Evolutionary conservation across 2,329 filamentous ascomycete species (phyloP).

Genomic region (Paecilomyces formosus): DNA sequence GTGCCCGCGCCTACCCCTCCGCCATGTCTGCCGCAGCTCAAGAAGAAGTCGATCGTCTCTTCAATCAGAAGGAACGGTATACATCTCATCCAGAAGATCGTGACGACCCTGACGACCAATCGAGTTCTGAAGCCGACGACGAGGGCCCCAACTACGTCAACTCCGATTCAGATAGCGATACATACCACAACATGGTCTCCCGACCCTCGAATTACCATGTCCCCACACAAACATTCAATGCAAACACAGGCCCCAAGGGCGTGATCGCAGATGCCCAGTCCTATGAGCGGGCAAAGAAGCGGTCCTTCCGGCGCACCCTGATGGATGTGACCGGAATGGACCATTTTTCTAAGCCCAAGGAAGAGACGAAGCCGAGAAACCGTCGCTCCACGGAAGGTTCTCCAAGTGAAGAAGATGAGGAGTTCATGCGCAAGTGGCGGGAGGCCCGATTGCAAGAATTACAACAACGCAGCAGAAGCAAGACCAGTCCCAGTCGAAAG

Average conservation of each 20-base stretch:
- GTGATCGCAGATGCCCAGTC: slow-evolving; percentile 46
- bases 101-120: slow-evolving; percentile 24
- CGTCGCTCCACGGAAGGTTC: slow-evolving; percentile 11
- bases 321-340: slow-evolving; percentile 28
- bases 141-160: slow-evolving; percentile 14
- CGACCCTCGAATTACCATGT: slow-evolving; percentile 33
- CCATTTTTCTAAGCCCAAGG: slow-evolving; percentile 13
- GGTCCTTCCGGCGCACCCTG: slow-evolving; percentile 39
- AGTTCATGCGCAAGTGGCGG: slow-evolving; percentile 79
- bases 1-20: slow-evolving; percentile 11
- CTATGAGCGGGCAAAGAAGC: slow-evolving; percentile 41
- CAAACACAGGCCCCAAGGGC: slow-evolving; percentile 45
- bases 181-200: slow-evolving; percentile 24
- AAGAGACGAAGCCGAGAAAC: slow-evolving; percentile 1
- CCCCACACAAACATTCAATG: slow-evolving; percentile 38
- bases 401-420: slow-evolving; percentile 55
- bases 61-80: slow-evolving; percentile 28
- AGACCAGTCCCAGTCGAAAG: slow-evolving; percentile 68
- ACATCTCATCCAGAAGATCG: slow-evolving; percentile 38
- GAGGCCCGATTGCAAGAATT: slow-evolving; percentile 72
- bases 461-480: slow-evolving; percentile 57
- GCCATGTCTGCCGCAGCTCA: slow-evolving; percentile 36
- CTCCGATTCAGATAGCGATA: slow-evolving; percentile 5
- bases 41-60: slow-evolving; percentile 40
- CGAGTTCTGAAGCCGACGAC: slow-evolving; percentile 21